Conservation (phyloP, 495 filamentous ascomycete species). For the Penicillium roqueforti region DNA sequence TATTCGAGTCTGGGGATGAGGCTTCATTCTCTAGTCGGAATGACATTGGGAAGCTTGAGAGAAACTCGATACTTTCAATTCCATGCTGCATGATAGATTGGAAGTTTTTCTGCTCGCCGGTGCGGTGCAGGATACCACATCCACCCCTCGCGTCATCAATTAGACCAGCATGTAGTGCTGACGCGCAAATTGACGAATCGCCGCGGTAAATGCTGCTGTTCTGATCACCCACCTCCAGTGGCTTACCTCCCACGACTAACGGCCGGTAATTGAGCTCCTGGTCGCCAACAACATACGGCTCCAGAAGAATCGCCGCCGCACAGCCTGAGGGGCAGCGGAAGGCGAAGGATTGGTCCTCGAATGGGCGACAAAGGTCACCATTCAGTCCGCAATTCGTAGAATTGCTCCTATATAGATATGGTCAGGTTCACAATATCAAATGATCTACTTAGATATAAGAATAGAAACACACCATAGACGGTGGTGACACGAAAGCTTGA, state of each 20-base stretch:
- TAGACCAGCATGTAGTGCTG: constrained; percentile 71
- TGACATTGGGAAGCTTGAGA: constrained; percentile 65
- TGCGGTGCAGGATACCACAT: constrained; percentile 63
- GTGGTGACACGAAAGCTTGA: constrained; percentile 47
- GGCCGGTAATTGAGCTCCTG: constrained; percentile 61
- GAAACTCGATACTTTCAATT: constrained; percentile 61
- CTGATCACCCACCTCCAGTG: constrained; percentile 36
- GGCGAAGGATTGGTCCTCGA: constrained; percentile 58
- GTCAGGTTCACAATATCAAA: background rate
- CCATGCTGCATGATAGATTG: constrained; percentile 50
- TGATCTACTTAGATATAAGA: background rate
- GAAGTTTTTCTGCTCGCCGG: constrained; percentile 57
- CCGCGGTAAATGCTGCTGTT: constrained; percentile 58
- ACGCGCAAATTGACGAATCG: constrained; percentile 71
- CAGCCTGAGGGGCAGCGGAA: constrained; percentile 76
- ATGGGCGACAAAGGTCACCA: constrained; percentile 68
- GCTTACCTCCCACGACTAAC: constrained; percentile 65
- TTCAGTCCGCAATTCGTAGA: constrained; percentile 64
- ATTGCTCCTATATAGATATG: constrained; percentile 29
- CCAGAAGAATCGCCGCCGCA: constrained; percentile 55
- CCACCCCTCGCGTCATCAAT: constrained; percentile 61
- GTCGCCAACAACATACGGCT: constrained; percentile 65
- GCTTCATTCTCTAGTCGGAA: constrained; percentile 51
- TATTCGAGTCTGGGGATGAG: constrained; percentile 13
- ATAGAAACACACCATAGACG: constrained; percentile 47